Evolutionary conservation across 225 moss, liverwort and hornwort genomes (phyloP), one percentile per base, ranked within the genome.

Genomic region (Pseudoscleropodium purum): DNA sequence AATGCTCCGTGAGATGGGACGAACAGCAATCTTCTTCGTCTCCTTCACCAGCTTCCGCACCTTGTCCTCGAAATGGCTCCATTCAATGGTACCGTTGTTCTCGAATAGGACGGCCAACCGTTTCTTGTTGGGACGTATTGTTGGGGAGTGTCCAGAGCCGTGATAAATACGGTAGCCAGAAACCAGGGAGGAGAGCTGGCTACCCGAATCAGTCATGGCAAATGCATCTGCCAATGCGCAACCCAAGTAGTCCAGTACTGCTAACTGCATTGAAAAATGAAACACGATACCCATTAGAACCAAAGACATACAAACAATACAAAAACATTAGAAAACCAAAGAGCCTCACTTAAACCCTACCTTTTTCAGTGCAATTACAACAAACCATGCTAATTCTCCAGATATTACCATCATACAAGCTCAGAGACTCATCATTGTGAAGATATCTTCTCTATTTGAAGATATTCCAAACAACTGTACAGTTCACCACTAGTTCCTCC

Each of bases 171-270:
- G 93, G 91, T 95, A 93, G 51, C 98, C 98, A 33, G 96, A 93
- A 45, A 95, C 98, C 69, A 97, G 91, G 37, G 98, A 97, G 41
- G 98, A 95, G 23, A 99, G 90, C 87, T 99, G 98, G 87, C 98
- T 99, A 75, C 98, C 98, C 7, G 98, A 99, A 90, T 99, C 97
- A 13, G 97, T 96, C 98, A 99, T 99, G 30, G 96, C 97, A 87
- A 99, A 99, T 67, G 93, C 96, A 87, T 99, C 98, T 72, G 95
- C 95, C 75, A 94, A 83, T 39, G 95, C 95, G 87, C 98, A 99
- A 36, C 95, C 98, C 69, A 99, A 89, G 87, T 95, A 96, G 91
- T 99, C 98, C 94, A 99, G 87, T 1, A 94, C 98, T 63, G 96
- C 98, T 89, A 97, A 90, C 98, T 99, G 95, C 93, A 88, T 39